A percentile compares a stretch with the other conserved stretches of the same genome.
Evolutionary conservation across 805 yeast species (phyloP).

Genomic region (Hanseniaspora jakobsenii): DNA sequence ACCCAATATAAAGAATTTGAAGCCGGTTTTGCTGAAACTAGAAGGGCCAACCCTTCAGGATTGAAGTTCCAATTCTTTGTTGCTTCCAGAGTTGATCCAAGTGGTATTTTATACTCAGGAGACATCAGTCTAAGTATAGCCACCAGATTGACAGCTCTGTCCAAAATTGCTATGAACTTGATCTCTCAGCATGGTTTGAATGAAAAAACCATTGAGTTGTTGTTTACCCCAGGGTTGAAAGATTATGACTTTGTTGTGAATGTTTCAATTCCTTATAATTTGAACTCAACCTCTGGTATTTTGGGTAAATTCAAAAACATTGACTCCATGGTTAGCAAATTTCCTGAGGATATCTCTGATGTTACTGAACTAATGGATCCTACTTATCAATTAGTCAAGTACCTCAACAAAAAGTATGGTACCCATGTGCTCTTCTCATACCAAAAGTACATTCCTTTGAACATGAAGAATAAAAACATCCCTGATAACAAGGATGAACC

Average conservation of each 20-base stretch:
- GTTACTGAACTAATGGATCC: conserved; percentile 47
- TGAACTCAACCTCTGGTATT: conserved; percentile 44
- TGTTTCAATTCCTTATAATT: conserved; percentile 36
- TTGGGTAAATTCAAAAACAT: conserved; percentile 51
- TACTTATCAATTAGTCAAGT: conserved; percentile 44
- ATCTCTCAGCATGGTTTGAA: conserved; percentile 36
- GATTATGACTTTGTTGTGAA: conserved; percentile 76
- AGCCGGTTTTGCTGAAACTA: conserved; percentile 50
- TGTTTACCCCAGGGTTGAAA: conserved; percentile 69
- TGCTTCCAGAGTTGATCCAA: conserved; percentile 71
- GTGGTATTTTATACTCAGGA: conserved; percentile 75
- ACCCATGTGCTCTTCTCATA: conserved; percentile 61
- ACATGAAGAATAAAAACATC: conserved; percentile 40
- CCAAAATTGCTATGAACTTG: conserved; percentile 58
- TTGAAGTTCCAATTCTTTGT: conserved; percentile 68
- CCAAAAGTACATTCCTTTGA: conserved; percentile 40
- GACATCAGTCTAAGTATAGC: conserved; percentile 62
- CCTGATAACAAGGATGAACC: background rate
- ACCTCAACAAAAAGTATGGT: conserved; percentile 50
- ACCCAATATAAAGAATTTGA: conserved; percentile 51
- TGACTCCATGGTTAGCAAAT: conserved; percentile 24
- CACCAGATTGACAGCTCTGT: conserved; percentile 73
- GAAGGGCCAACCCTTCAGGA: conserved; percentile 74
- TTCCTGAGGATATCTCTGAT: conserved; percentile 30
- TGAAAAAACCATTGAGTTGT: conserved; percentile 35